Percentiles rank a stretch among this genome's conserved stretches.
Evolutionary conservation across 2,329 filamentous ascomycete genomes (phyloP).

Genomic region (Colletotrichum sp.): DNA sequence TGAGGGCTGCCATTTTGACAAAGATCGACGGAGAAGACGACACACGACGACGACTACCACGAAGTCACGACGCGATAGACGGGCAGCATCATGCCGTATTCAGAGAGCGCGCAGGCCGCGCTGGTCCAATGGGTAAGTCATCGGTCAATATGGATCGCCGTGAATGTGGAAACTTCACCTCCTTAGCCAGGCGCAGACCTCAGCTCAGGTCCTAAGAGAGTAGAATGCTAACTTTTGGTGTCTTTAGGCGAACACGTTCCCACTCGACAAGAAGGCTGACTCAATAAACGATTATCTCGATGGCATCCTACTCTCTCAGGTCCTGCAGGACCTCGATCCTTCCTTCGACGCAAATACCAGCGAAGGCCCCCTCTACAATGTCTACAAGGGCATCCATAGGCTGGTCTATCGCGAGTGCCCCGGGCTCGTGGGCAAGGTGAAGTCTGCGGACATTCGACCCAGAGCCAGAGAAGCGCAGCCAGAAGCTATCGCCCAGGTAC

Average conservation of each 20-base stretch:
- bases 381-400: constrained; percentile 59
- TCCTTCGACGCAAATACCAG: constrained; percentile 48
- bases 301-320: constrained; percentile 57
- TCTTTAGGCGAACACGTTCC: constrained; percentile 41
- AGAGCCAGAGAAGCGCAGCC: constrained; percentile 62
- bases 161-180: background rate
- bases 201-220: constrained; percentile 8
- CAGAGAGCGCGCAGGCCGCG: constrained; percentile 53
- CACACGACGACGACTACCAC: background rate
- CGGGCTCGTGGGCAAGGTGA: constrained; percentile 56
- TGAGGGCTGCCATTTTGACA: background rate
- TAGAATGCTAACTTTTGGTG: background rate
- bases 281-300: constrained; percentile 59
- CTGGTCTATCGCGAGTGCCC: constrained; percentile 60
- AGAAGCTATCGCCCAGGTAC: constrained; percentile 59
- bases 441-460: constrained; percentile 60
- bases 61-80: background rate
- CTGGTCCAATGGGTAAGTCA: constrained; percentile 60
- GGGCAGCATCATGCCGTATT: constrained; percentile 42
- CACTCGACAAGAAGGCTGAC: constrained; percentile 49
- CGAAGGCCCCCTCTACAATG: constrained; percentile 45
- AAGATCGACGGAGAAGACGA: background rate
- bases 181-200: constrained; percentile 12
- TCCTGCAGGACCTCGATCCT: constrained; percentile 63
- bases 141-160: background rate